Evolutionary conservation across 192 early-diverging fungal species (phyloP).

Genomic region (Coemansia sp.): DNA sequence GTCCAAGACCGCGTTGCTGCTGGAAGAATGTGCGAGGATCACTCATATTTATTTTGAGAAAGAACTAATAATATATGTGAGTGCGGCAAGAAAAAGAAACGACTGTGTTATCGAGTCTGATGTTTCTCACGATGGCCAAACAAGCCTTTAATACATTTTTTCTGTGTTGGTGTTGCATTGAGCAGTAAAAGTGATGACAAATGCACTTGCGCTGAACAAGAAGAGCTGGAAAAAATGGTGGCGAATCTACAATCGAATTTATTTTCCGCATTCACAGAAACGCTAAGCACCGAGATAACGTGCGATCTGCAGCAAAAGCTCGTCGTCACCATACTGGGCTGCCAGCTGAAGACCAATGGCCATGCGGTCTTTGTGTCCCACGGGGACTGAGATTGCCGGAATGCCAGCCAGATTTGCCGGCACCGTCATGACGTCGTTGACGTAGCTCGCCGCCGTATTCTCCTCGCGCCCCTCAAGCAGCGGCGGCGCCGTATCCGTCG

Average conservation of each 20-base stretch:
- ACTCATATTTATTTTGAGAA: neutral
- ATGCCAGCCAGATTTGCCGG: constrained; percentile 85
- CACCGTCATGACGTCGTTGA: constrained; percentile 89
- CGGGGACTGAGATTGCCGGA: constrained; percentile 70
- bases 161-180: no score
- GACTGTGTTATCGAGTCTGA: no score
- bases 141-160: no score
- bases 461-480: constrained; percentile 32
- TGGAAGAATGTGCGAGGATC: constrained; percentile 34
- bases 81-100: no score
- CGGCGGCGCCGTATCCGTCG: constrained; percentile 71
- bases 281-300: constrained; percentile 2
- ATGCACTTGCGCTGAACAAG: neutral
- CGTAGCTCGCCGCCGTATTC: constrained; percentile 59
- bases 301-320: constrained; percentile 37
- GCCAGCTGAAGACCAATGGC: constrained; percentile 86
- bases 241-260: neutral
- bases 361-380: constrained; percentile 53
- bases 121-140: no score
- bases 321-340: constrained; percentile 83
- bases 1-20: constrained; percentile 24
- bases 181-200: neutral
- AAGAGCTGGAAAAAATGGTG: neutral
- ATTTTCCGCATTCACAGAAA: neutral
- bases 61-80: no score